Evolutionary conservation across 352 stramenopile species (phyloP).

Genomic region (Globisporangium polare): DNA sequence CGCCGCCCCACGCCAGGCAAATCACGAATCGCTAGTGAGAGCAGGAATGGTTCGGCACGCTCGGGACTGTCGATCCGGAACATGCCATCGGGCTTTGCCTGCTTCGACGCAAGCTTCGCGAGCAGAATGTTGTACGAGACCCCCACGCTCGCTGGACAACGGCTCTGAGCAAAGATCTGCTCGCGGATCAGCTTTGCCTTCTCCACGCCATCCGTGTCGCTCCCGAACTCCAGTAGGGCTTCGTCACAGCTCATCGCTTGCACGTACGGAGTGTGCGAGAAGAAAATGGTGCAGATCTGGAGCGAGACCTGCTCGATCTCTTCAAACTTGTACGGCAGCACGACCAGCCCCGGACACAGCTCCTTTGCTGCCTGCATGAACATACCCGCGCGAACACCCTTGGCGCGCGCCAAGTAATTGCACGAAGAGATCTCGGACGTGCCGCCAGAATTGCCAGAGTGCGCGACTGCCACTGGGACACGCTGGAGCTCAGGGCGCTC

Average conservation of each 20-base stretch:
- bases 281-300: conserved; percentile 92
- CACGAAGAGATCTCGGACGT: conserved; percentile 93
- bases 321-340: conserved; percentile 94
- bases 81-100: conserved; percentile 91
- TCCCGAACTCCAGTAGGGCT: conserved; percentile 89
- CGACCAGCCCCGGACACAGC: conserved; percentile 89
- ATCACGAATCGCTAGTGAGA: conserved; percentile 59
- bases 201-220: conserved; percentile 47
- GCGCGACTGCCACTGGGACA: conserved; percentile 89
- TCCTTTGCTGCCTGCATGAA: conserved; percentile 91
- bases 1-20: conserved; percentile 79
- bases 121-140: conserved; percentile 93
- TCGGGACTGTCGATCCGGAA: conserved; percentile 46
- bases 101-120: conserved; percentile 91
- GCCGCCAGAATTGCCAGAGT: conserved; percentile 71
- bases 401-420: conserved; percentile 92
- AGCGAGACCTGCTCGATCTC: conserved; percentile 88
- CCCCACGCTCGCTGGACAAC: conserved; percentile 92
- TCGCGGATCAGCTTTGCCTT: conserved; percentile 70
- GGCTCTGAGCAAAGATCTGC: conserved; percentile 70
- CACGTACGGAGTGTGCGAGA: conserved; percentile 81
- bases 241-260: conserved; percentile 97
- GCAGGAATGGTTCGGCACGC: conserved; percentile 60
- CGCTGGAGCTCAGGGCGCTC: conserved; percentile 69
- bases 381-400: conserved; percentile 92